Evolutionary conservation across 140 eudicot genomes (phyloP), one percentile per base, ranked within the genome.

Genomic region (Cichorium intybus): DNA sequence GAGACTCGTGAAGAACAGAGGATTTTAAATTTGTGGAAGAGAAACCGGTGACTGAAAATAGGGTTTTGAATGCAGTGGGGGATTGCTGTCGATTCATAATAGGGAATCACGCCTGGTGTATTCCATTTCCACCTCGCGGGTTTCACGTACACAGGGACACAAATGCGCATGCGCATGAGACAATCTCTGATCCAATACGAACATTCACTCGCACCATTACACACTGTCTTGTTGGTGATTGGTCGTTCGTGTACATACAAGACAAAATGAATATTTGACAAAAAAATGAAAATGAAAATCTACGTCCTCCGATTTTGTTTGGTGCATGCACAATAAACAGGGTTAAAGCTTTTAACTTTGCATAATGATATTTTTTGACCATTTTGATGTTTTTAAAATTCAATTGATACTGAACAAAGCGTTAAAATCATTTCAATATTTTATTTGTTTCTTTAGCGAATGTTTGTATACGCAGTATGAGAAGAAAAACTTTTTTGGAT

Each of bases 91-190:
- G 53, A 35, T 35, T 60, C 53, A 34, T 24, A 27, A 56, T 5
- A 27, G 10, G 23, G 11, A 56, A 24, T 37, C 66, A 22, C 53
- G 70, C 71, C 71, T 33, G 22, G 33, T 64, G 16, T 24, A 63
- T 9, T 49, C 7, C 10, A 43, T 10, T n/a, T 11, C 10, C 10
- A 43, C 17, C 26, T 62, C 56, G 27, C 68, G 56, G 53, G 68
- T 11, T 62, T 5, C 35, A 11, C n/a, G 48, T 31, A 55, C 34
- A 24, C 60, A 24, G 39, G 31, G 60, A 55, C 18, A 24, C 61
- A 55, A 55, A 27, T 54, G 61, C 43, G 15, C 62, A 29, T 23
- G 48, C 14, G 6, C 14, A 4, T 4, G 4, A 26, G 29, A 26
- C 48, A 18, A 41, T 41, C 48, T 41, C 48, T 41, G 48, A 41